phyloP scores from a whole-genome alignment of 139 green algal genomes.

The Gonium pectorale region DNA sequence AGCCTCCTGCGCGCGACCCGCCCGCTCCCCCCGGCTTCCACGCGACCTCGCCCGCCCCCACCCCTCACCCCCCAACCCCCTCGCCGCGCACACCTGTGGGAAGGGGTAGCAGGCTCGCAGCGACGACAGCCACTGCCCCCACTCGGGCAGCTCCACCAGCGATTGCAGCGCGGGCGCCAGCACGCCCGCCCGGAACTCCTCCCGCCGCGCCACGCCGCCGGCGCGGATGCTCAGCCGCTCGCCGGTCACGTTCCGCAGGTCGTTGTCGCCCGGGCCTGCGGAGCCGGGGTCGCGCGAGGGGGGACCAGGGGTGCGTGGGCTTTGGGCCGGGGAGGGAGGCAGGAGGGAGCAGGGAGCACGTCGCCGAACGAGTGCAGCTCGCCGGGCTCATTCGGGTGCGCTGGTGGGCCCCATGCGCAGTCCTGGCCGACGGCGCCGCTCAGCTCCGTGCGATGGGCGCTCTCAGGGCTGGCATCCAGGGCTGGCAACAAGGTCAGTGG shows the following conservation, averaged over 20 bases:
- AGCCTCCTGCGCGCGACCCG: too few species aligned
- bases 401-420: too few species aligned
- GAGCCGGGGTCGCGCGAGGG: not conserved
- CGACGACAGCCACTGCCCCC: conserved; percentile 5
- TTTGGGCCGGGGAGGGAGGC: not conserved
- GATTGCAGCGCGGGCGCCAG: conserved; percentile 46
- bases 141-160: conserved; percentile 50
- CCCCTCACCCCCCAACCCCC: not conserved
- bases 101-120: conserved; percentile 17
- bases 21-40: not conserved
- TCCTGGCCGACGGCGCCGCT: too few species aligned
- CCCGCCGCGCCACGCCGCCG: conserved; percentile 29
- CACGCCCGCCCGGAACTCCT: conserved; percentile 46
- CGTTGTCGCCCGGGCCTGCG: not conserved
- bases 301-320: not conserved
- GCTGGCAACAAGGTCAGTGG: too few species aligned
- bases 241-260: conserved; percentile 42
- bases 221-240: conserved; percentile 54
- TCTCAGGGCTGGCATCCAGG: too few species aligned
- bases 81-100: conserved; percentile 38
- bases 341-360: not conserved
- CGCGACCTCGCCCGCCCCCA: not conserved
- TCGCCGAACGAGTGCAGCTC: too few species aligned
- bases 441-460: too few species aligned
- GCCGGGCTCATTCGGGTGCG: too few species aligned